Conservation (phyloP, 441 rosid species). For the Erodium trifolium region DNA sequence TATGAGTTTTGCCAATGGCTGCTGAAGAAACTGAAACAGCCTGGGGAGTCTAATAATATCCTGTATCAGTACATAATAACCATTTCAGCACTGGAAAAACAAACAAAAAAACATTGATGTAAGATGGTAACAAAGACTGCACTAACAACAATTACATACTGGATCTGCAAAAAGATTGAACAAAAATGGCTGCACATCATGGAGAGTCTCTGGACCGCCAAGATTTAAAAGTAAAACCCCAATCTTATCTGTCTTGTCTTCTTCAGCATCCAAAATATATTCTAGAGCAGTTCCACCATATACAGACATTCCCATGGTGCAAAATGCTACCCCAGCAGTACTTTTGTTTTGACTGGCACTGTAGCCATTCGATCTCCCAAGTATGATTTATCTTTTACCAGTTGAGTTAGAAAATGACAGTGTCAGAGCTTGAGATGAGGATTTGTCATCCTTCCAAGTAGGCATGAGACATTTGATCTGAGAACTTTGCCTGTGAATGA, state of each 20-base stretch:
- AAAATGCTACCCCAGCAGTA: slow-evolving; percentile 28
- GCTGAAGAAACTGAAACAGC: slow-evolving; percentile 67
- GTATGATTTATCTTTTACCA: slow-evolving; percentile 17
- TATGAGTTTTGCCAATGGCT: slow-evolving; percentile 66
- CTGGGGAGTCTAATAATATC: slow-evolving; percentile 87
- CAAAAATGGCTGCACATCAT: slow-evolving; percentile 84
- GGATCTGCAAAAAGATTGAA: slow-evolving; percentile 96
- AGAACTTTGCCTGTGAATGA: slow-evolving; percentile 25
- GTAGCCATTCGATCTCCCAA: slow-evolving; percentile 15
- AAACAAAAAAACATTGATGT: background rate
- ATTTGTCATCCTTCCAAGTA: slow-evolving; percentile 16
- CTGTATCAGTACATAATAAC: slow-evolving; percentile 26
- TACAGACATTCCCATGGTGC: slow-evolving; percentile 34
- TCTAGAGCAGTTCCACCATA: slow-evolving; percentile 29
- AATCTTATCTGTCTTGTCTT: slow-evolving; percentile 39
- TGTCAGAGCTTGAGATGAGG: slow-evolving; percentile 20
- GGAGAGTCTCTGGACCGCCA: slow-evolving; percentile 94
- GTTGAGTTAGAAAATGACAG: slow-evolving; percentile 16
- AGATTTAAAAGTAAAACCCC: slow-evolving; percentile 84
- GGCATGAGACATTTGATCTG: slow-evolving; percentile 18
- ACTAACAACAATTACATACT: slow-evolving; percentile 33
- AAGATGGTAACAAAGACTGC: background rate
- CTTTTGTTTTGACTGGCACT: slow-evolving; percentile 28
- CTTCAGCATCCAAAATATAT: slow-evolving; percentile 29
- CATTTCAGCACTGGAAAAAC: slow-evolving; percentile 6